Conservation (phyloP, 2,329 filamentous ascomycete genomes). For the Ophiostoma fasciatum region DNA sequence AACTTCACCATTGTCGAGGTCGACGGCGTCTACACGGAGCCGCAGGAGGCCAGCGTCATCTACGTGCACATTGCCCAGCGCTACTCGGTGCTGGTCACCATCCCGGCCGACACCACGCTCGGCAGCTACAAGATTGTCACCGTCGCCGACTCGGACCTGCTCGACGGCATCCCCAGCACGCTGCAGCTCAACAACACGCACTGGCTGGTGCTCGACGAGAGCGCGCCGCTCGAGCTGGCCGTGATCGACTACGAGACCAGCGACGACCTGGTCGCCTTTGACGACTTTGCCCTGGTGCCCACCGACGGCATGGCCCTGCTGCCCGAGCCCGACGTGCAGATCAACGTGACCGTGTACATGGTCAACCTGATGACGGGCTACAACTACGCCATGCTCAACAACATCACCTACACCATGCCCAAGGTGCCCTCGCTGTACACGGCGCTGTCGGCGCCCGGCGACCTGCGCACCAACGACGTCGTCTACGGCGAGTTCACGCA, state of each 20-base stretch:
- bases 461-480: slow-evolving; percentile 35
- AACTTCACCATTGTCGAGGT: slow-evolving; percentile 58
- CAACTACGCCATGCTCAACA: slow-evolving; percentile 55
- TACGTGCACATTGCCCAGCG: slow-evolving; percentile 57
- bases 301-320: slow-evolving; percentile 48
- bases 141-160: slow-evolving; percentile 35
- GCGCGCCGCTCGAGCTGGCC: slow-evolving; percentile 28
- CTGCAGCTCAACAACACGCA: slow-evolving; percentile 56
- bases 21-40: slow-evolving; percentile 55
- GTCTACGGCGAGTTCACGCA: slow-evolving; percentile 55
- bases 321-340: slow-evolving; percentile 43
- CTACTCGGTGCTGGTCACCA: slow-evolving; percentile 46
- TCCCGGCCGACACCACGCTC: slow-evolving; percentile 43
- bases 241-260: slow-evolving; percentile 5
- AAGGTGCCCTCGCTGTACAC: slow-evolving; percentile 74
- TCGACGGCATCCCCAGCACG: slow-evolving; percentile 49
- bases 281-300: slow-evolving; percentile 60
- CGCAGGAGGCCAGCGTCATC: slow-evolving; percentile 43
- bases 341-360: slow-evolving; percentile 52
- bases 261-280: slow-evolving; percentile 50
- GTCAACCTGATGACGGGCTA: slow-evolving; percentile 37
- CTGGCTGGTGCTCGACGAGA: slow-evolving; percentile 46
- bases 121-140: slow-evolving; percentile 51
- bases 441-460: slow-evolving; percentile 42
- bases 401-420: slow-evolving; percentile 57